A percentile compares a stretch with the other conserved stretches of the same genome.
Evolutionary conservation across 192 early-diverging fungal species (phyloP).

Genomic region (Podila verticillata): DNA sequence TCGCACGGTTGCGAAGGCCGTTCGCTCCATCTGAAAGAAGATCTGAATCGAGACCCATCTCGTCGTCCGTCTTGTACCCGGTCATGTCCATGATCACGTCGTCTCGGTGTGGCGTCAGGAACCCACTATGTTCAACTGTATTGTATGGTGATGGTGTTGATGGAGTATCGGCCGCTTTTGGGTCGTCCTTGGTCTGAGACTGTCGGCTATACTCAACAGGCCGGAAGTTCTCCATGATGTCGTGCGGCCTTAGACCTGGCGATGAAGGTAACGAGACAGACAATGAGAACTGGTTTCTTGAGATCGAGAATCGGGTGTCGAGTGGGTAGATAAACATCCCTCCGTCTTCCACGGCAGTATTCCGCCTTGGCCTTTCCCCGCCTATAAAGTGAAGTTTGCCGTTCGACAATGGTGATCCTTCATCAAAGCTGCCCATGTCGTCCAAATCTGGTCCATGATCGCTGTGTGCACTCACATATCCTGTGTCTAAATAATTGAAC

Average conservation of each 20-base stretch:
- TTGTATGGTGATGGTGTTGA: too few relatives aligned
- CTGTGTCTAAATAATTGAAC: slow-evolving; percentile 6
- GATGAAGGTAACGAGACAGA: slow-evolving; percentile 29
- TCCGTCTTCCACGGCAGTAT: background rate
- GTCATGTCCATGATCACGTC: slow-evolving; percentile 49
- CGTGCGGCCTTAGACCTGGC: slow-evolving; percentile 16
- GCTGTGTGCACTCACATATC: slow-evolving; percentile 47
- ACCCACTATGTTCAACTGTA: too few relatives aligned
- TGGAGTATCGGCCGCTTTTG: background rate
- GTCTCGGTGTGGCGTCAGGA: slow-evolving; percentile 10
- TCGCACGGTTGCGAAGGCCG: background rate
- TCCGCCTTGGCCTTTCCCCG: background rate
- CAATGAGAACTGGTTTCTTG: slow-evolving; percentile 9
- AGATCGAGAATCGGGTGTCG: too few relatives aligned
- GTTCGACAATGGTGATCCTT: background rate
- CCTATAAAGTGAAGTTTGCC: background rate
- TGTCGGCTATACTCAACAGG: slow-evolving; percentile 19
- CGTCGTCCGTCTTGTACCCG: slow-evolving; percentile 48
- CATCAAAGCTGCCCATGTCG: slow-evolving; percentile 17
- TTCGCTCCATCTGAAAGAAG: background rate
- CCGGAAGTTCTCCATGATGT: slow-evolving; percentile 40
- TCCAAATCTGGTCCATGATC: slow-evolving; percentile 46
- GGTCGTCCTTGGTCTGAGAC: background rate
- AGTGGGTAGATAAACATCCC: background rate
- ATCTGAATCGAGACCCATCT: slow-evolving; percentile 34